These are phyloP conservation scores for Trametes hirsuta DNA, from an alignment of 1,284 basidiomycete species.

Conservation along the genomic window DNA sequence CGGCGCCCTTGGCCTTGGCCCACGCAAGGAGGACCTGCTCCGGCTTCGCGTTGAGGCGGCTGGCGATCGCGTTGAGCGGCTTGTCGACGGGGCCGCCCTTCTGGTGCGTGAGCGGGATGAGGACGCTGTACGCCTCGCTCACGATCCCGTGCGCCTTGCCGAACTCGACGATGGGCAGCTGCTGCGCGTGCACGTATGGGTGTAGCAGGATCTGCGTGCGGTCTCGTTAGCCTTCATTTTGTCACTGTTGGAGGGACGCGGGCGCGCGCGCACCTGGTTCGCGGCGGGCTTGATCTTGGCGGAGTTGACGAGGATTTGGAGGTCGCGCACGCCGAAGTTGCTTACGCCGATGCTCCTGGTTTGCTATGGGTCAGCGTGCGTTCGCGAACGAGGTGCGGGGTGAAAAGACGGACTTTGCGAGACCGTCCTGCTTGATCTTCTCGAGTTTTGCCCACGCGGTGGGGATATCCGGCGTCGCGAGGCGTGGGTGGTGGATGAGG, in stretches of 20 bases:
- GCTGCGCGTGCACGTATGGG: constrained; percentile 70
- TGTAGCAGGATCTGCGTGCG: constrained; percentile 61
- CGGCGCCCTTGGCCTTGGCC: constrained; percentile 66
- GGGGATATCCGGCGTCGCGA: constrained; percentile 50
- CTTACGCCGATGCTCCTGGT: constrained; percentile 80
- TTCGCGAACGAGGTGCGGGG: not conserved
- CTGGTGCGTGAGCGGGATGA: constrained; percentile 67
- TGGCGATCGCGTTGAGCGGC: constrained; percentile 58
- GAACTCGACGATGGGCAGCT: constrained; percentile 57
- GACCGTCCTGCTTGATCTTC: constrained; percentile 59
- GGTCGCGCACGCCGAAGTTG: constrained; percentile 67
- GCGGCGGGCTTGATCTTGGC: constrained; percentile 71
- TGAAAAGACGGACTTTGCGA: constrained; percentile 51
- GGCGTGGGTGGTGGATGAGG: constrained; percentile 61
- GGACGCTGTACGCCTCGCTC: constrained; percentile 72
- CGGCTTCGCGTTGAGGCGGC: constrained; percentile 59
- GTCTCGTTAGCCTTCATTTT: not conserved
- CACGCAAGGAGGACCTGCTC: constrained; percentile 76
- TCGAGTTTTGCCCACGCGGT: constrained; percentile 72
- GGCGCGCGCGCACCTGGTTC: constrained; percentile 63
- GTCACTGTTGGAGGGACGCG: not conserved
- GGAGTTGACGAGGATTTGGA: constrained; percentile 59
- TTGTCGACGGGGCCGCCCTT: constrained; percentile 78
- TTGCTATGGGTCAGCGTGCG: not conserved
- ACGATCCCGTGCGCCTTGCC: constrained; percentile 64